Evolutionary conservation across 768 basidiomycete genomes (phyloP).

Genomic region (Chalciporus chontae): DNA sequence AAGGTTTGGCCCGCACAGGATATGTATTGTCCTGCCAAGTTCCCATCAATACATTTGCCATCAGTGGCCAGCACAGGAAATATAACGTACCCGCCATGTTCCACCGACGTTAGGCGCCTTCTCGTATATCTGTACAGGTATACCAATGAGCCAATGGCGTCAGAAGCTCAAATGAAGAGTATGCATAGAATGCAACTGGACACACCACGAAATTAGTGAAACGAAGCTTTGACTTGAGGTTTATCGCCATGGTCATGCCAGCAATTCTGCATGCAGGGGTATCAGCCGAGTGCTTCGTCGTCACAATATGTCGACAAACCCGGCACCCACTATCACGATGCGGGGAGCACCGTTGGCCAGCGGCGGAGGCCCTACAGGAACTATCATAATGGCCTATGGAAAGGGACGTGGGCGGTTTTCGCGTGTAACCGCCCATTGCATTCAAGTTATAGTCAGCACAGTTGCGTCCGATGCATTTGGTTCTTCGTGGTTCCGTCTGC

Average conservation of each 20-base stretch:
- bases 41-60: neutral
- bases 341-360: neutral
- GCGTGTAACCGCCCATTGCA: too few relatives aligned
- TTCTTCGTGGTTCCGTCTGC: neutral
- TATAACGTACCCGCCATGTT: conserved; percentile 47
- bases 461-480: neutral
- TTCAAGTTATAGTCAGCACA: neutral
- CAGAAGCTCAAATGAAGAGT: neutral
- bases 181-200: conserved; percentile 1
- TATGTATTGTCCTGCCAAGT: neutral
- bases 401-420: neutral
- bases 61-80: neutral
- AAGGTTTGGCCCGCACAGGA: neutral
- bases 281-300: neutral
- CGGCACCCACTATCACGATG: neutral
- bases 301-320: neutral
- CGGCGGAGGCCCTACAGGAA: neutral
- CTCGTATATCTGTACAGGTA: conserved; percentile 46
- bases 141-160: neutral
- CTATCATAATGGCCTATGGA: neutral
- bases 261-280: neutral
- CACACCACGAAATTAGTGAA: conserved; percentile 49
- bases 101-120: conserved; percentile 46
- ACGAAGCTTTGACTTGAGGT: conserved; percentile 1
- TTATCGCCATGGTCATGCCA: neutral